Evolutionary conservation across 1,139 yeast genomes (phyloP), one percentile per base, ranked within the genome.

Genomic region (Wickerhamiella infanticola): DNA sequence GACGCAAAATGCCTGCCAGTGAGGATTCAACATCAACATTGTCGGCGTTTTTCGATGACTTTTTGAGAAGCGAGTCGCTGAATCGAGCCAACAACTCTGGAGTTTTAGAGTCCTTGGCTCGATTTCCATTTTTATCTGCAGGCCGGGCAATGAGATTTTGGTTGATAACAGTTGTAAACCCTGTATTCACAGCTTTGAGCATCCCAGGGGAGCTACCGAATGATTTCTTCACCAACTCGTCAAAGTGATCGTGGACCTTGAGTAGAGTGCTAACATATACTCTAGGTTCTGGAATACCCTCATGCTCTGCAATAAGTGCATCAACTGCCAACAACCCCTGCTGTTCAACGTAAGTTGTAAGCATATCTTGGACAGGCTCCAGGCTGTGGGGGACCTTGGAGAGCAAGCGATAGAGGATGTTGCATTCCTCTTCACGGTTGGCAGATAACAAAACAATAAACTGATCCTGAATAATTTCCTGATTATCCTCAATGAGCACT

Each of bases 71-170:
- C 39, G 79, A 75, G 65, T 93, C 98, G 49, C 93, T 78, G 62
- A 86, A 90, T 61, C 78, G 78, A 3, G 98, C 96, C 57, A 93
- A 72, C 55, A 83, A 71, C 57, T 93, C 98, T 0, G 98, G 95
- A 1, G 98, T 88, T 54, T 68, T 72, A 2, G 85, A 75, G 5
- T 72, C 68, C 26, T 72, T 69, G n/a, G 67, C 59, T 54, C 73
- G 74, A 2, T 70, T 62, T 24, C 54, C 55, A 18, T 51, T 51
- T 9, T n/a, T 50, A 62, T 67, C 46, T 5, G 46, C 47, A 11
- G 93, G 82, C 23, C 77, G 70, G 25, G 97, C 95, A 59, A 86
- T 79, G 23, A 77, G 69, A 59, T 93, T 93, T 50, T 71, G 72
- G 64, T 93, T 93, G 56, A 93, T 86, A 58, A 82, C 88, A 43